phyloP scores from a whole-genome alignment of 2,329 filamentous ascomycete genomes.

The Claviceps digitariae region DNA sequence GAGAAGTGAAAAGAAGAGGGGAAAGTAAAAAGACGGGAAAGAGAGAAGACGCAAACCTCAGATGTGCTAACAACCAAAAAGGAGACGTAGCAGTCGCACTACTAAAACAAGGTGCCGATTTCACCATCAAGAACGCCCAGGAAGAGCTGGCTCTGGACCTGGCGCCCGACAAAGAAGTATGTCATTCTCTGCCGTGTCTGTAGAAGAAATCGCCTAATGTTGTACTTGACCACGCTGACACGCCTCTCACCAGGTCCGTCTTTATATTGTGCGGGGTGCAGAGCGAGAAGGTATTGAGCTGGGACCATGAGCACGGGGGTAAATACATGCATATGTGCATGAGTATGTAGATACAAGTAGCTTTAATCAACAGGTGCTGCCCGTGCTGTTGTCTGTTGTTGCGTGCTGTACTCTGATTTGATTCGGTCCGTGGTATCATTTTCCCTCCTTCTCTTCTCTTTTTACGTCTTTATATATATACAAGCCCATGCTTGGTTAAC shows the following conservation, averaged over 20 bases:
- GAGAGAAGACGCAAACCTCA: not conserved
- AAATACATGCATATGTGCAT: not conserved
- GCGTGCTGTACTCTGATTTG: no score
- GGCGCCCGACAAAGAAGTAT: conserved; percentile 73
- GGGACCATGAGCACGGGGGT: conserved; percentile 11
- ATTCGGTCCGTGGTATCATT: no score
- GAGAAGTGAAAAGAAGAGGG: not conserved
- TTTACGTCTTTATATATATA: no score
- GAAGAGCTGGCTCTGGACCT: conserved; percentile 64
- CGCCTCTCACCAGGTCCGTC: conserved; percentile 43
- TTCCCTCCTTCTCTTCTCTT: no score
- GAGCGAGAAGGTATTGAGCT: conserved; percentile 72
- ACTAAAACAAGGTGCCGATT: conserved; percentile 73
- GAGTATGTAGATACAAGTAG: not conserved
- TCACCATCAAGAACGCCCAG: conserved; percentile 59
- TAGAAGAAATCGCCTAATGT: not conserved
- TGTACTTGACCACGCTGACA: not conserved
- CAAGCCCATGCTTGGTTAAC: no score
- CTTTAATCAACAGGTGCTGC: not conserved
- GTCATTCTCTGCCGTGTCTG: conserved; percentile 11
- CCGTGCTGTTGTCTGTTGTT: no score
- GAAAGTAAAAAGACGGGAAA: not conserved
- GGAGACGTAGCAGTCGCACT: conserved; percentile 73
- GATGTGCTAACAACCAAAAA: conserved; percentile 12
- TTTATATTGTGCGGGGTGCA: conserved; percentile 63